Base-by-base conservation (phyloP, 192 early-diverging fungal genomes). In the Linnemannia hyalina region DNA sequence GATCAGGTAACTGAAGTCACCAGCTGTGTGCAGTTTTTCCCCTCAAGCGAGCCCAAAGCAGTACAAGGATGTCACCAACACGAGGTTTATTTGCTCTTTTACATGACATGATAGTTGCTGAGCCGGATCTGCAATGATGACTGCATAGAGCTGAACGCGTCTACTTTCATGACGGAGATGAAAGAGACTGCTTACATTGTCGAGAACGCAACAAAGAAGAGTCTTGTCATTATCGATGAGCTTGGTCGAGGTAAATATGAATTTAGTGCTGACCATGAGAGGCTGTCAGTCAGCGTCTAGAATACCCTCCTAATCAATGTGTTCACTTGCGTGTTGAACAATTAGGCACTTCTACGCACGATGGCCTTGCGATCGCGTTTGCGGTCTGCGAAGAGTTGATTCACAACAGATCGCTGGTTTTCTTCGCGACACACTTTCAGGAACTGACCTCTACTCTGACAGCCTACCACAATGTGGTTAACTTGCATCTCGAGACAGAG, bases 121-220 rank as follows among this genome's bases (percentile, higher is more conserved):
- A 93, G 96, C 8, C 90, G 96, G 8, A 94, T 97, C 76, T 94
- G 94, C 65, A 95, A 92, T 76, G 94, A 95, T 76, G 91, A 95
- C 80, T 91, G 84, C 55, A 79, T 93, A 16, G 83, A 93, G 23
- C 84, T 85, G 6, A 91, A 90, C 40, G 91, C 93, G 41, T 97
- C 96, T 6, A 92, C 96, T 1, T 99, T 98, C 85, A 92, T 96
- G 91, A 82, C 91, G 11, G 98, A 99, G 74, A 98, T 98, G 97
- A 89, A 90, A 69, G 98, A 98, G 78, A 93, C 94, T 0, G 91
- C 96, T 11, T 95, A 92, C 70, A 97, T 99, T 77, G 83, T 99
- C 75, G 89, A 95, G 68, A 92, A 95, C 79, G 92, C 92, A 32
- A 94, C 93, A 40, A 86, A 91, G 40, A 82, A 91, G 60, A 94